Base-by-base conservation (phyloP, 306 rosid species). In the Vigna reflexopilosa region DNA sequence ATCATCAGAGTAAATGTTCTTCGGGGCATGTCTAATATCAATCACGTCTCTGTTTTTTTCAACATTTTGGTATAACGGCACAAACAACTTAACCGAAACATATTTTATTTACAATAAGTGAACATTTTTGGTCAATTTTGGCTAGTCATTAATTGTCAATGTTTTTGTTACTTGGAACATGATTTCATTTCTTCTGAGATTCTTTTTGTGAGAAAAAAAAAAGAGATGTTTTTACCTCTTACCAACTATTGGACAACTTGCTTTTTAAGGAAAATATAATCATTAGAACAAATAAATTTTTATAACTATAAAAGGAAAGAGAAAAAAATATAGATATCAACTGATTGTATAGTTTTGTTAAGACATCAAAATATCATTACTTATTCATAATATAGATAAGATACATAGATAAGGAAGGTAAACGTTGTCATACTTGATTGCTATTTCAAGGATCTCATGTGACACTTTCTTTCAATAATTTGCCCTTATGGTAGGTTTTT, bases 61-160 rank as follows among this genome's bases (percentile, higher is more conserved):
- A 87, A 84, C 78, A 42, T 84, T 78, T 81, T 81, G 90, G 88
- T 87, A 81, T 54, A 84, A 78, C 82, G 55, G 72, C 90, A 81
- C 79, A 84, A 82, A 84, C 90, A 57, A 85, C 83, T 80, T 76
- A 83, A 67, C 72, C 17, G 12, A 83, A 9, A 8, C 70, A 17
- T 9, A 47, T 70, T 70, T 69, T 62, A 75, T 58, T 77, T 17
- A 8, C 5, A 0, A 22, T 9, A 45, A 30, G 4, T 30, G 22
- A 47, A 71, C 58, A 47, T 7, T 2, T 51, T 1, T n/a, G 34
- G 88, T 79, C 84, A 85, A 66, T 16, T 56, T 71, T 76, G 62
- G 47, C 79, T 82, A 7, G 47, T 67, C 56, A 8, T 73, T 4
- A 24, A 57, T 57, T 24, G 67, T 68, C 70, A 11, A 32, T 68